Base-by-base conservation (phyloP, 1,139 yeast genomes). In the Yamadazyma kanchanaburiensis region DNA sequence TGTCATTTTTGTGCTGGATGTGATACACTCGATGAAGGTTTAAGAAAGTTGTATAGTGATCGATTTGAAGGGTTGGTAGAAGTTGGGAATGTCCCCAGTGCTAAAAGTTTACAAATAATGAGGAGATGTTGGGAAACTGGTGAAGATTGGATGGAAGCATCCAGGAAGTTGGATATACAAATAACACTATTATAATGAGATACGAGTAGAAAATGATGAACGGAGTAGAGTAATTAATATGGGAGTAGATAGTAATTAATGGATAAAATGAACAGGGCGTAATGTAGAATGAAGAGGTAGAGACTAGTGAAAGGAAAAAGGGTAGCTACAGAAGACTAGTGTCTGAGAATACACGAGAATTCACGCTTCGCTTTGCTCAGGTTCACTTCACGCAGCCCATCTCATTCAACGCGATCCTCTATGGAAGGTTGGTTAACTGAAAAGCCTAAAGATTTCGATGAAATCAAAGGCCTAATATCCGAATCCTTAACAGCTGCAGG, bases 1-100 rank as follows among this genome's bases (percentile, higher is more conserved):
- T 72, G 80, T 20, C 47, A 70, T 9, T 78, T 79, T 46, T 64
- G 76, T 27, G 76, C 79, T 28, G 85, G 77, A 4, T 75, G 82
- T 54, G 86, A 79, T 38, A 64, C 73, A 6, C 37, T 66, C 11
- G 64, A 68, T 32, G 45, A 44, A 1, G 46, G 48, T 1, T 46
- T 50, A 35, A 55, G 72, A 27, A 37, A 39, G 1, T 55, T 70
- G 16, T 74, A 65, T 42, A 37, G 48, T 12, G 47, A 54, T 2
- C 57, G 79, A 35, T 58, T 77, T 37, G 43, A 47, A 1, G 43
- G 46, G 7, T 48, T 77, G 32, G 58, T 56, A 6, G 53, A 52
- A 8, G 56, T 57, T 43, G 85, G 84, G 0, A 65, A 73, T 18
- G 53, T 60, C 5, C 68, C 70, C 37, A 82, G 83, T 0, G 47